Evolutionary conservation across 305 asterid species (phyloP).

Genomic region (Fraxinus xanthoxyloides): DNA sequence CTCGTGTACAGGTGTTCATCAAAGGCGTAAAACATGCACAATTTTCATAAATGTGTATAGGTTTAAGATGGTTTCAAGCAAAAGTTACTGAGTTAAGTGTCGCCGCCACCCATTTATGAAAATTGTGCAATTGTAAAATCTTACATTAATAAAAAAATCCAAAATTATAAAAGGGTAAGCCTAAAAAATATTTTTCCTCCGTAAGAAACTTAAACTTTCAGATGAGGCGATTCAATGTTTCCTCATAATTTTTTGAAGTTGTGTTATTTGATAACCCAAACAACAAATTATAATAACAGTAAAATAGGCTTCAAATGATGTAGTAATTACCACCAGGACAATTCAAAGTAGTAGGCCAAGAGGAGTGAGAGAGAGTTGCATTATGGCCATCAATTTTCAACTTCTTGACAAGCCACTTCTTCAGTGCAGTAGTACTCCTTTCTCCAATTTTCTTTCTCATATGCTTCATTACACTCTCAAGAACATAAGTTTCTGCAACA

Average conservation of each 20-base stretch:
- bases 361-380: constrained; percentile 26
- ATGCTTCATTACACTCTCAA: constrained; percentile 15
- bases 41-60: too few species aligned
- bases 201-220: not conserved
- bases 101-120: not conserved
- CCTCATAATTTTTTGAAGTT: not conserved
- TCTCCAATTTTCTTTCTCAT: constrained; percentile 15
- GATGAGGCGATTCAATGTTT: not conserved
- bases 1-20: too few species aligned
- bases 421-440: not conserved
- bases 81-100: too few species aligned
- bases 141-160: not conserved
- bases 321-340: constrained; percentile 25
- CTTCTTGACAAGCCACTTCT: constrained; percentile 26
- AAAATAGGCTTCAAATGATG: not conserved
- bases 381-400: constrained; percentile 24
- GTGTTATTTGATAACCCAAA: not conserved
- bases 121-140: not conserved
- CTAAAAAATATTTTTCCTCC: too few species aligned
- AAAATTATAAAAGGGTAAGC: not conserved
- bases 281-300: not conserved
- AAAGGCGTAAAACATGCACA: too few species aligned
- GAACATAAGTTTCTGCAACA: constrained; percentile 17
- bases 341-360: constrained; percentile 26
- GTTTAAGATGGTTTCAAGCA: too few species aligned